Conservation (phyloP, 768 basidiomycete genomes). For the Termitomyces sp. region DNA sequence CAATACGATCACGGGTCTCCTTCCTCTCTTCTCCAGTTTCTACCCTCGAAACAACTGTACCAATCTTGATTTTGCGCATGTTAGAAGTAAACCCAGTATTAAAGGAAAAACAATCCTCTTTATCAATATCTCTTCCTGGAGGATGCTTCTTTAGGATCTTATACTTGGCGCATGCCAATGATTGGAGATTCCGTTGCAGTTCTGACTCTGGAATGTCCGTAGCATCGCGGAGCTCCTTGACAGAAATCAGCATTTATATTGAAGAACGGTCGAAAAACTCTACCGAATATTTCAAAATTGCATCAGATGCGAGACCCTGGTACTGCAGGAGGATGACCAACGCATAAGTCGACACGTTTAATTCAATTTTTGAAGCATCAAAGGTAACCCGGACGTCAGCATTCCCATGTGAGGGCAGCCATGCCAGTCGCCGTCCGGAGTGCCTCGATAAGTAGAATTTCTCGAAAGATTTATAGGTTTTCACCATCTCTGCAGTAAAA, state of each 20-base stretch:
- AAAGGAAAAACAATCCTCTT: slow-evolving; percentile 83
- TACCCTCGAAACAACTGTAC: slow-evolving; percentile 81
- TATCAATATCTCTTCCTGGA: slow-evolving; percentile 73
- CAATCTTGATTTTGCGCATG: slow-evolving; percentile 89
- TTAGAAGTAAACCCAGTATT: slow-evolving; percentile 76
- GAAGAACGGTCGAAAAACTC: slow-evolving; percentile 13
- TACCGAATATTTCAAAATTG: slow-evolving; percentile 74
- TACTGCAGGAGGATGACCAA: slow-evolving; percentile 86
- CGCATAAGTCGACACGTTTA: slow-evolving; percentile 90
- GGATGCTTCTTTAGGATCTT: slow-evolving; percentile 92
- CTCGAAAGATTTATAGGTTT: slow-evolving; percentile 74
- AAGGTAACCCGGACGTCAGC: slow-evolving; percentile 86
- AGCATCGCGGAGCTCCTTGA: slow-evolving; percentile 76
- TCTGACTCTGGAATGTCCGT: slow-evolving; percentile 73
- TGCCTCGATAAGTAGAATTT: slow-evolving; percentile 87
- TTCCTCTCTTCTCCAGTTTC: slow-evolving; percentile 83
- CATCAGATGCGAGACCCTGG: slow-evolving; percentile 60
- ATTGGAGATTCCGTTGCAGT: slow-evolving; percentile 89
- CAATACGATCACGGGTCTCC: slow-evolving; percentile 86
- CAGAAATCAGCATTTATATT: not conserved
- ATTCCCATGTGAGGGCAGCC: slow-evolving; percentile 87
- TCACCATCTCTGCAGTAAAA: slow-evolving; percentile 58
- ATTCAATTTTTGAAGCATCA: slow-evolving; percentile 73
- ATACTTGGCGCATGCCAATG: slow-evolving; percentile 91
- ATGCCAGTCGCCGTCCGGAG: slow-evolving; percentile 84